These are phyloP conservation scores for Hanseniaspora guilliermondii DNA, from an alignment of 805 yeast species.

Conservation along the genomic window DNA sequence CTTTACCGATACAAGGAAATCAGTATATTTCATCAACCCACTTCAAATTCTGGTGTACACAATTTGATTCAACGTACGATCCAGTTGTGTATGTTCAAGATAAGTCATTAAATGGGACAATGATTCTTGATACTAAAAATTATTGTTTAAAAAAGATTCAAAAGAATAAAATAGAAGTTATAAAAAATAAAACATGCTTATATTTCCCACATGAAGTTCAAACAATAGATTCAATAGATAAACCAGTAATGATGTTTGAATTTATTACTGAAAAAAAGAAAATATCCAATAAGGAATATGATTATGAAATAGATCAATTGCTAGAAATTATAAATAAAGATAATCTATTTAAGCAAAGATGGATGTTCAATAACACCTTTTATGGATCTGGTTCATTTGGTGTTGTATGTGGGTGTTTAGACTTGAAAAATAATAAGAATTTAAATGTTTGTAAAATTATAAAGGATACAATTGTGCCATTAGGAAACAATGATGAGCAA, in stretches of 20 bases:
- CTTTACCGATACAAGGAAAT: slow-evolving; percentile 28
- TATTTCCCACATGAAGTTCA: slow-evolving; percentile 24
- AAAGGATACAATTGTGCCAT: background rate
- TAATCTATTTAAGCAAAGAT: background rate
- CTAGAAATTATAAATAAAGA: background rate
- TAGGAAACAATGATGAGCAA: background rate
- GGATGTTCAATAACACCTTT: slow-evolving; percentile 2
- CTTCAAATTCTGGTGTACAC: slow-evolving; percentile 36
- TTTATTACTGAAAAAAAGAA: background rate
- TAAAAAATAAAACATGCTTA: slow-evolving; percentile 26
- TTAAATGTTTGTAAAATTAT: slow-evolving; percentile 6
- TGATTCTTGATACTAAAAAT: slow-evolving; percentile 28
- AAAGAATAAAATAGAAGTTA: slow-evolving; percentile 31
- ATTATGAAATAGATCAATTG: background rate
- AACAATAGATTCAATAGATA: slow-evolving; percentile 3
- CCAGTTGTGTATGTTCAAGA: slow-evolving; percentile 42
- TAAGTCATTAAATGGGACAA: slow-evolving; percentile 40
- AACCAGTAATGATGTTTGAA: background rate
- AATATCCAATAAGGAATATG: background rate
- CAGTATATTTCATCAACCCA: slow-evolving; percentile 36
- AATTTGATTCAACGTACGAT: slow-evolving; percentile 37
- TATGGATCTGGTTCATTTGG: slow-evolving; percentile 34
- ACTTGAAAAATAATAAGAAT: background rate
- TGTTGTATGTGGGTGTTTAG: slow-evolving; percentile 27
- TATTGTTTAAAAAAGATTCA: background rate